These are phyloP conservation scores for Cyclocybe cylindracea DNA, from an alignment of 768 basidiomycete genomes.

Conservation along the genomic window DNA sequence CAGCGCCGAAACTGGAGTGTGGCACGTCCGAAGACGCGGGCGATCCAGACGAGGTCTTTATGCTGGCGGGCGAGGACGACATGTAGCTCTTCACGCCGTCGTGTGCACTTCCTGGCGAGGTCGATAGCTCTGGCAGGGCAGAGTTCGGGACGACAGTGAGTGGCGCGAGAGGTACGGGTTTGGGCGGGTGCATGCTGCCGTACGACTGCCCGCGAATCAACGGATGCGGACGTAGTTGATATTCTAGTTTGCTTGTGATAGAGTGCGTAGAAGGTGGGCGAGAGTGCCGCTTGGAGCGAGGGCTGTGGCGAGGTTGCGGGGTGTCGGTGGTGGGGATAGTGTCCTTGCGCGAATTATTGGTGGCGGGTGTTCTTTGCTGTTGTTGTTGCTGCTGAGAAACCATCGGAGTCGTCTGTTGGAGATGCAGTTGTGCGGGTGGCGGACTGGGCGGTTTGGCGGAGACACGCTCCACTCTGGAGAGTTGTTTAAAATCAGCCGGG, in stretches of 20 bases:
- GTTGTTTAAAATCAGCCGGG: constrained; percentile 30
- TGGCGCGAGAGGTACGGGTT: constrained; percentile 64
- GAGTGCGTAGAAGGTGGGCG: constrained; percentile 71
- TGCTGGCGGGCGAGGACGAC: constrained; percentile 36
- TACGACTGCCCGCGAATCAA: constrained; percentile 76
- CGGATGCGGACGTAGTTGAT: constrained; percentile 66
- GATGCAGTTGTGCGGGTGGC: constrained; percentile 8
- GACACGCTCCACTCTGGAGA: constrained; percentile 4
- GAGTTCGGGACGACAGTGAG: constrained; percentile 58
- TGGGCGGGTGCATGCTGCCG: constrained; percentile 46
- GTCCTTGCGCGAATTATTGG: constrained; percentile 2
- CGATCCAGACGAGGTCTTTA: constrained; percentile 27
- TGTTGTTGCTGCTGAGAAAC: background rate
- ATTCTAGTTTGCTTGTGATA: constrained; percentile 33
- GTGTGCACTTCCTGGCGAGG: constrained; percentile 28
- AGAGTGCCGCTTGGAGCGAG: constrained; percentile 45
- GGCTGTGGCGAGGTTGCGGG: constrained; percentile 25
- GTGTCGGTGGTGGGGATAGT: constrained; percentile 9
- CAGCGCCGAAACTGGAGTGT: constrained; percentile 32
- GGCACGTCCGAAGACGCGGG: constrained; percentile 21
- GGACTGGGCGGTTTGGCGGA: constrained; percentile 2
- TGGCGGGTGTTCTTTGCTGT: constrained; percentile 1
- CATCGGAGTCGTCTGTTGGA: constrained; percentile 6
- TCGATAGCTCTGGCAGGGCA: constrained; percentile 42
- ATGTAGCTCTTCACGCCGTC: constrained; percentile 21